phyloP scores from a whole-genome alignment of 75 land plant species.

The Larix kaempferi region DNA sequence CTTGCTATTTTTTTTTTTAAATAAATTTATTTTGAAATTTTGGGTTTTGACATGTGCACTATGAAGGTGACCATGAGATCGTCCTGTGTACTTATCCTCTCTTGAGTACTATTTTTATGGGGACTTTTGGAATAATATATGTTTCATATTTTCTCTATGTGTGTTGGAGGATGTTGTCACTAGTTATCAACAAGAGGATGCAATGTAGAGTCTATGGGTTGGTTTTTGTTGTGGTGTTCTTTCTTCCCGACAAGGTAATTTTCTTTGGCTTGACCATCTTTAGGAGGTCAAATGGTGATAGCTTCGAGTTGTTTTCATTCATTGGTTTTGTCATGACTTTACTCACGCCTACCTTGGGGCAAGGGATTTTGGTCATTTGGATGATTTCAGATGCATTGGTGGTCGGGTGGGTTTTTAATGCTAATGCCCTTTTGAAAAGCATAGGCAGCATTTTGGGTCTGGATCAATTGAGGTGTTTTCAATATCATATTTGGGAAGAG shows the following conservation, averaged over 20 bases:
- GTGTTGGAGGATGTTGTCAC: constrained; percentile 45
- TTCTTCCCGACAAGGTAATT: constrained; percentile 19
- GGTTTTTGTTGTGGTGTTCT: constrained; percentile 26
- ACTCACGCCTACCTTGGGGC: constrained; percentile 42
- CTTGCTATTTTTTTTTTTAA: too few relatives aligned
- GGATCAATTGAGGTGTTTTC: constrained; percentile 1
- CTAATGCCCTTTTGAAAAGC: not conserved
- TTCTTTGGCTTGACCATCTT: constrained; percentile 46
- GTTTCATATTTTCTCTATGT: constrained; percentile 38
- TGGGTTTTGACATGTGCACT: too few relatives aligned
- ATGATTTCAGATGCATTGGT: constrained; percentile 77
- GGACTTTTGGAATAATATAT: constrained; percentile 41
- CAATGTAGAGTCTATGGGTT: constrained; percentile 50
- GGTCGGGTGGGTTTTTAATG: constrained; percentile 30
- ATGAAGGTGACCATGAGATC: not conserved
- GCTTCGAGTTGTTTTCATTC: constrained; percentile 20
- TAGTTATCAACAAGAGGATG: constrained; percentile 70
- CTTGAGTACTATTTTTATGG: constrained; percentile 43
- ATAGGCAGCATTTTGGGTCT: not conserved
- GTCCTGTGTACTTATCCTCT: constrained; percentile 60
- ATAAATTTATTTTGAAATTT: too few relatives aligned
- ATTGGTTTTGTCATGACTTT: constrained; percentile 37
- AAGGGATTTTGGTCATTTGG: constrained; percentile 60
- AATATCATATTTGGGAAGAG: not conserved
- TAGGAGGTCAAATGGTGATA: constrained; percentile 25